Conservation (phyloP, 345 rosid species). For the Brassica juncea region DNA sequence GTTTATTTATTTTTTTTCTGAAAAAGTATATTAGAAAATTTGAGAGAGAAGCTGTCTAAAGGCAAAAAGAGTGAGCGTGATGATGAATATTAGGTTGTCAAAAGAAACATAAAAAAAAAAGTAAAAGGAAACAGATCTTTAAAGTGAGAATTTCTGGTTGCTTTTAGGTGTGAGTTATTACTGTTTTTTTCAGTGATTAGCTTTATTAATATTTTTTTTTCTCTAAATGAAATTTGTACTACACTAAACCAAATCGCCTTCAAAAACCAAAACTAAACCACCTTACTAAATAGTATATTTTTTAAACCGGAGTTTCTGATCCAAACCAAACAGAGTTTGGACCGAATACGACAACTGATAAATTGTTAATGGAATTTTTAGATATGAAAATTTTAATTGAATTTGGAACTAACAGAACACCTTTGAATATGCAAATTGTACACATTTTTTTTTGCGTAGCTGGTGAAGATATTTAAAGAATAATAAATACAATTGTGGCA, state of each 20-base stretch:
- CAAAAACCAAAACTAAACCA: background rate
- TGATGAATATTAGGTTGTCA: slow-evolving; percentile 40
- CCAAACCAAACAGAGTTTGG: background rate
- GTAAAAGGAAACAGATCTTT: background rate
- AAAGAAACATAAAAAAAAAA: slow-evolving; percentile 19
- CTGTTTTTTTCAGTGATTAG: background rate
- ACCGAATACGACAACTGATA: too few relatives aligned
- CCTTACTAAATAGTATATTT: background rate
- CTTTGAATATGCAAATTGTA: background rate
- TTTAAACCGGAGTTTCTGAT: background rate
- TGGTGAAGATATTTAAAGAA: slow-evolving; percentile 18
- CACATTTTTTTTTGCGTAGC: background rate
- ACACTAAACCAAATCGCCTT: background rate
- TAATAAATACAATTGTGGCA: slow-evolving; percentile 11
- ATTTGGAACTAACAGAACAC: background rate
- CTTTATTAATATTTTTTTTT: background rate
- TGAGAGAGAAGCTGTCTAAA: slow-evolving; percentile 25
- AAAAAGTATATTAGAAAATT: background rate
- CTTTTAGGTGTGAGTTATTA: slow-evolving; percentile 25
- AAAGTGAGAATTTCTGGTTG: slow-evolving; percentile 26
- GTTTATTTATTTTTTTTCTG: background rate
- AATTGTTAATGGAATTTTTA: background rate
- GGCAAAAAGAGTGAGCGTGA: slow-evolving; percentile 30
- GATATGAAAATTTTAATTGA: background rate
- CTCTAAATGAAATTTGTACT: background rate